Base-by-base conservation (phyloP, 306 rosid genomes). In the Ormosia semicastrata region DNA sequence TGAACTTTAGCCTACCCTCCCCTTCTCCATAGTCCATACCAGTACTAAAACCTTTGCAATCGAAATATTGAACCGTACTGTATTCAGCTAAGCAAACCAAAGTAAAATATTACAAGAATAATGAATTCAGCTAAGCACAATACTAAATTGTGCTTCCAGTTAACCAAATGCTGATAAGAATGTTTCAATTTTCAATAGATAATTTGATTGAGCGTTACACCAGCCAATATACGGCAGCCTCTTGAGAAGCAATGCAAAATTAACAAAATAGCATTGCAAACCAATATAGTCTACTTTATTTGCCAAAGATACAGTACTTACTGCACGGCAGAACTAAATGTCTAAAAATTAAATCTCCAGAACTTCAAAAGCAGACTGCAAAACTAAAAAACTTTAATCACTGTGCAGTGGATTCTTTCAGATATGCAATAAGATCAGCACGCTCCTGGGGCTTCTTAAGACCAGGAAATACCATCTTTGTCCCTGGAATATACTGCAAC, bases 381-480 rank as follows among this genome's bases (percentile, higher is more conserved):
- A 68, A 67, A 41, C 83, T 78, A 44, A 66, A 53, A 73, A 39
- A 44, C 33, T 43, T 33, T 17, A 57, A 37, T 86, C 85, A 89
- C 41, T 84, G 80, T 36, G 95, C 91, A 46, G 99, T 91, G 36
- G 98, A 64, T 66, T 86, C 84, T 91, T 93, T 95, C 93, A 95
- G 89, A 77, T 87, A 95, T n/a, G 99, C 86, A 76, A 95, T 93
- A 43, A 95, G 97, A 85, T 95, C 99, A 6, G 95, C 97, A 12
- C 99, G 98, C 0, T 95, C 99, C 86, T 95, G 93, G 13, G 99
- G 99, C 84, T 95, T 95, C 95, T 95, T 95, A 64, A 95, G 87
- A 65, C 99, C 98, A 0, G 99, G 97, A 78, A 95, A 95, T 3
- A 95, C 99, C 99, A 95, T 95, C 94, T 95, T 95, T 6, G 99